These are phyloP conservation scores for Corylus americana DNA, from an alignment of 306 rosid species.

Conservation along the genomic window DNA sequence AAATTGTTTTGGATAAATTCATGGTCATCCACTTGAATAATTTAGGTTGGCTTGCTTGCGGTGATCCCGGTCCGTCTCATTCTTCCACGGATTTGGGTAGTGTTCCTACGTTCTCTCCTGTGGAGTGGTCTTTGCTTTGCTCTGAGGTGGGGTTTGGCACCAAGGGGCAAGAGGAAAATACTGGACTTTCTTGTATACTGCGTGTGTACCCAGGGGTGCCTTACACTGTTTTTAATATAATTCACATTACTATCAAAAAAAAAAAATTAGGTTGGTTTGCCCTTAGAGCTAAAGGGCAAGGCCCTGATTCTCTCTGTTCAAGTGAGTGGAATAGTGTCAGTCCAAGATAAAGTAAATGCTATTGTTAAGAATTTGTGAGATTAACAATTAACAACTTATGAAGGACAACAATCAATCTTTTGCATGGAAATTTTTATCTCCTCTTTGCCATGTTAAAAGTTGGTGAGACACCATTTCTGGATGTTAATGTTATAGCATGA, in stretches of 20 bases:
- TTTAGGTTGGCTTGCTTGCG: background rate
- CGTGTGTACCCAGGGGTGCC: too few relatives aligned
- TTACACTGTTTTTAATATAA: too few relatives aligned
- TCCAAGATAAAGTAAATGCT: background rate
- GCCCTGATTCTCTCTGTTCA: background rate
- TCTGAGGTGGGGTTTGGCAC: too few relatives aligned
- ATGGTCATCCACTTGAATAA: background rate
- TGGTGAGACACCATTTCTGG: background rate
- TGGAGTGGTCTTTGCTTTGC: too few relatives aligned
- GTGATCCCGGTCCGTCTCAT: too few relatives aligned
- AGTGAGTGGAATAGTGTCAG: background rate
- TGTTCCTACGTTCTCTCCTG: too few relatives aligned
- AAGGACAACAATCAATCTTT: background rate
- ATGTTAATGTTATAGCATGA: background rate
- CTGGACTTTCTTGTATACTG: too few relatives aligned
- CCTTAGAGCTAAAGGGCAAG: background rate
- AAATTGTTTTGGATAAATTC: background rate
- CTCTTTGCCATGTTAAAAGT: background rate
- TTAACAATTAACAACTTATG: background rate
- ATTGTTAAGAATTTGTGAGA: background rate
- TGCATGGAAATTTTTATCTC: background rate
- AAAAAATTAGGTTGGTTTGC: background rate
- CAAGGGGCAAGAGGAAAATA: too few relatives aligned
- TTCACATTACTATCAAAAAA: too few relatives aligned
- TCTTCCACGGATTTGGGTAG: too few relatives aligned